Percentiles rank a stretch among this genome's conserved stretches.
Conservation (phyloP, 441 rosid species). For the Erysimum cheiri region DNA sequence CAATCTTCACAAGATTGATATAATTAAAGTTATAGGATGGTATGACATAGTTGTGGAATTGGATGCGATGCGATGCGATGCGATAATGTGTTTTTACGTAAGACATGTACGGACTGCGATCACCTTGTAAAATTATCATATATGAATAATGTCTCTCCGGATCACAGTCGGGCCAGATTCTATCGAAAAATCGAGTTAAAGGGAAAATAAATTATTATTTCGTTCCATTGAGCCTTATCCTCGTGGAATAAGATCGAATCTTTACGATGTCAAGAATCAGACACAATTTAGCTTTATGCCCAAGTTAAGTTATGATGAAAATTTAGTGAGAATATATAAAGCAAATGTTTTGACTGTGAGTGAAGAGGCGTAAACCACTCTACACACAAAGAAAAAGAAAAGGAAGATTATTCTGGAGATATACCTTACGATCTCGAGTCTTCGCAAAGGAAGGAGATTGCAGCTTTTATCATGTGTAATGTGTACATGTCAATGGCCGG, state of each 20-base stretch:
- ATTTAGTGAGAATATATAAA: background rate
- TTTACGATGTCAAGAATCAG: conserved; percentile 30
- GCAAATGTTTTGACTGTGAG: background rate
- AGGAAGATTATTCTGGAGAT: conserved; percentile 12
- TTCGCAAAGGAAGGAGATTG: conserved; percentile 24
- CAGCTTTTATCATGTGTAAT: conserved; percentile 22
- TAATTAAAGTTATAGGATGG: background rate
- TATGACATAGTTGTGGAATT: background rate
- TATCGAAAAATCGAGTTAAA: background rate
- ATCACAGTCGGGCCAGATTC: conserved; percentile 31
- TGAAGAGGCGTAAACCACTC: conserved; percentile 21
- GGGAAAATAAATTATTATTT: background rate
- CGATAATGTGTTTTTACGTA: conserved; percentile 3
- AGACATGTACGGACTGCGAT: conserved; percentile 26
- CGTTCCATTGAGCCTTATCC: conserved; percentile 23
- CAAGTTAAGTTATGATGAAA: conserved; percentile 13
- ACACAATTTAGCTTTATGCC: conserved; percentile 26
- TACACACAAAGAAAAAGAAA: background rate
- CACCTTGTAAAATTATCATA: background rate
- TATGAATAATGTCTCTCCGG: conserved; percentile 34
- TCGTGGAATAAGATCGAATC: conserved; percentile 34
- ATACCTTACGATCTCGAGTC: conserved; percentile 39
- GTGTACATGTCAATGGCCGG: background rate
- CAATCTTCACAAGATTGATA: background rate
- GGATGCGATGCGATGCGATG: background rate